These are phyloP conservation scores for Pythium sukuiense DNA, from an alignment of 352 stramenopile species.

Conservation along the genomic window DNA sequence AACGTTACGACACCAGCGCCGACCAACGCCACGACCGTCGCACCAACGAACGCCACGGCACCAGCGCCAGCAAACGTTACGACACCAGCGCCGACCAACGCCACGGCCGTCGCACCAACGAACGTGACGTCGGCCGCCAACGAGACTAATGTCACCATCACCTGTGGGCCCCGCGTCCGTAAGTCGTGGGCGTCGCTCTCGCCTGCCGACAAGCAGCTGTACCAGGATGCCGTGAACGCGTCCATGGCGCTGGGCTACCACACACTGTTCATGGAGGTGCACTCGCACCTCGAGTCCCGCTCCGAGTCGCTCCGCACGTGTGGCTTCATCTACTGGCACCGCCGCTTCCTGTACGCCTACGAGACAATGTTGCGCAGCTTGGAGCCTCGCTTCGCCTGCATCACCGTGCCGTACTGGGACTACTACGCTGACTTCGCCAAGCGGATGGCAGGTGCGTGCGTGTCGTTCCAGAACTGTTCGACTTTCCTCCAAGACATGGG, in stretches of 20 bases:
- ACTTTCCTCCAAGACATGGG: slow-evolving; percentile 65
- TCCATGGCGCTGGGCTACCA: slow-evolving; percentile 58
- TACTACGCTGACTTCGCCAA: slow-evolving; percentile 70
- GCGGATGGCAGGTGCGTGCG: slow-evolving; percentile 34
- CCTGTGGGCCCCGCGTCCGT: slow-evolving; percentile 49
- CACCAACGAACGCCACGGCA: slow-evolving; percentile 1
- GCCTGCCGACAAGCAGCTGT: slow-evolving; percentile 55
- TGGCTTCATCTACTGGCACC: slow-evolving; percentile 71
- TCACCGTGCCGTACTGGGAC: slow-evolving; percentile 83
- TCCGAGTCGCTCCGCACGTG: slow-evolving; percentile 50
- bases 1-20: background rate
- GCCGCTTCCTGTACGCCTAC: slow-evolving; percentile 66
- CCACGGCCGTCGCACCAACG: background rate
- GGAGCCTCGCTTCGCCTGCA: slow-evolving; percentile 50
- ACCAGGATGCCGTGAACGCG: slow-evolving; percentile 53
- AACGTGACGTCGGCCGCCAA: no score
- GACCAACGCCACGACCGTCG: background rate
- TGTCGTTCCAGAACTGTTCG: slow-evolving; percentile 54
- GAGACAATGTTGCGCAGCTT: slow-evolving; percentile 78
- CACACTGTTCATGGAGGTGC: slow-evolving; percentile 56
- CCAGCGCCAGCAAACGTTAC: background rate
- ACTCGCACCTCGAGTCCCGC: slow-evolving; percentile 38
- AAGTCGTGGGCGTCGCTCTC: slow-evolving; percentile 46
- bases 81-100: slow-evolving; percentile 4
- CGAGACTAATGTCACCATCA: slow-evolving; percentile 19